Evolutionary conservation across 176 grass and related monocot genomes (phyloP), one percentile per base, ranked within the genome.

Genomic region (Neostapfia colusana): DNA sequence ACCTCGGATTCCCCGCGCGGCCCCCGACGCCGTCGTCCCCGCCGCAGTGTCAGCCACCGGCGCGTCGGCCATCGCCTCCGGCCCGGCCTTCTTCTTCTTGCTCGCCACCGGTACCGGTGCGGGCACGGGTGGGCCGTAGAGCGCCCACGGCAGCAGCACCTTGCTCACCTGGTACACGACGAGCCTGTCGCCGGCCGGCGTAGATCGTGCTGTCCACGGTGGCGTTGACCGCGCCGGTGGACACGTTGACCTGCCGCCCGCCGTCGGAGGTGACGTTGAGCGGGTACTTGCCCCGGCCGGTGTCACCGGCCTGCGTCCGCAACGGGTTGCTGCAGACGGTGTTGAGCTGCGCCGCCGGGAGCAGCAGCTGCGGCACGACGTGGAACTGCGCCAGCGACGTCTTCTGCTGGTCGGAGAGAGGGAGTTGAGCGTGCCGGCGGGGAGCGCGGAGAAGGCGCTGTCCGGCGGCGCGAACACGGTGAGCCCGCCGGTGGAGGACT

Each of bases 271-370:
- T 90, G 24, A 95, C 78, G 79, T 99, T 95, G n/a, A 99, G 81
- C 21, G 92, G 87, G 80, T 78, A 92, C 85, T 86, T 76, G 0
- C 89, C 92, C 8, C 72, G 26, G 31, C 26, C 63, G 0, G 85
- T 76, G 35, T 95, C 86, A 2, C 96, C 96, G 9, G 96, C 96
- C 76, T 99, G 92, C 59, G 96, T 99, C 21, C 89, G 70, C 25
- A 95, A 11, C 38, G 96, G 96, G 80, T 99, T 99, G 91, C 91
- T 99, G 4, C n/a, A n/a, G n/a, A 88, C 92, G 9, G 96, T 92
- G 27, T 89, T 63, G n/a, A 99, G 90, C 72, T 99, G 83, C 10
- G 78, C 13, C 20, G 41, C 46, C 2, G 83, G 58, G 37, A 92
- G 7, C 64, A 92, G 7, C 64, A 67, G 60, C 39, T 17, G 25